Evolutionary conservation across 352 stramenopile species (phyloP).

Genomic region (Globisporangium cylindrosporum): DNA sequence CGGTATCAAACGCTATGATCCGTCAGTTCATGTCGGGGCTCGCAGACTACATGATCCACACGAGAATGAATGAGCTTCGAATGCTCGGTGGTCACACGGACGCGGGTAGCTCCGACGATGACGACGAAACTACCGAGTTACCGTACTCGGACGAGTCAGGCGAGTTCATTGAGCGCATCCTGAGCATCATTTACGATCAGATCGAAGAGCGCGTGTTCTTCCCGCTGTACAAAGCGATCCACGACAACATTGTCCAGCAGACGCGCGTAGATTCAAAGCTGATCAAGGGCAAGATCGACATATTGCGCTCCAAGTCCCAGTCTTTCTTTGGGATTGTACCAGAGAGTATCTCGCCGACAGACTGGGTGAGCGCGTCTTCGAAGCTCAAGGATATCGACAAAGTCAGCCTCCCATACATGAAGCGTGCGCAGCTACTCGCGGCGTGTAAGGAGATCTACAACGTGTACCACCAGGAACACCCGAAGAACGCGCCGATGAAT

Average conservation of each 20-base stretch:
- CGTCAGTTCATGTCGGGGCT: constrained; percentile 78
- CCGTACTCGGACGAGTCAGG: constrained; percentile 23
- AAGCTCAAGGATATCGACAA: constrained; percentile 79
- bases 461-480: constrained; percentile 70
- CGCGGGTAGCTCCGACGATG: constrained; percentile 25
- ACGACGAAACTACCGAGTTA: constrained; percentile 22
- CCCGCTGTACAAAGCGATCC: constrained; percentile 65
- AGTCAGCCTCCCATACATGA: constrained; percentile 80
- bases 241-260: constrained; percentile 58
- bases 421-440: constrained; percentile 66
- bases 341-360: constrained; percentile 51
- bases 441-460: constrained; percentile 85
- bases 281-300: constrained; percentile 78
- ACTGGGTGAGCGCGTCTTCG: constrained; percentile 55
- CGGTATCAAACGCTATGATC: constrained; percentile 48
- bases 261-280: constrained; percentile 68
- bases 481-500: constrained; percentile 71
- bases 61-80: constrained; percentile 72
- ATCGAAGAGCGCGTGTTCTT: constrained; percentile 86
- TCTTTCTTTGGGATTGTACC: constrained; percentile 83
- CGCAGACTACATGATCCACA: constrained; percentile 80
- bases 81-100: constrained; percentile 50
- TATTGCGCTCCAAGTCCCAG: constrained; percentile 74
- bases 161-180: constrained; percentile 63
- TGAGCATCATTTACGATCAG: constrained; percentile 75